Conservation (phyloP, 768 basidiomycete species). For the Fibroporia radiculosa region DNA sequence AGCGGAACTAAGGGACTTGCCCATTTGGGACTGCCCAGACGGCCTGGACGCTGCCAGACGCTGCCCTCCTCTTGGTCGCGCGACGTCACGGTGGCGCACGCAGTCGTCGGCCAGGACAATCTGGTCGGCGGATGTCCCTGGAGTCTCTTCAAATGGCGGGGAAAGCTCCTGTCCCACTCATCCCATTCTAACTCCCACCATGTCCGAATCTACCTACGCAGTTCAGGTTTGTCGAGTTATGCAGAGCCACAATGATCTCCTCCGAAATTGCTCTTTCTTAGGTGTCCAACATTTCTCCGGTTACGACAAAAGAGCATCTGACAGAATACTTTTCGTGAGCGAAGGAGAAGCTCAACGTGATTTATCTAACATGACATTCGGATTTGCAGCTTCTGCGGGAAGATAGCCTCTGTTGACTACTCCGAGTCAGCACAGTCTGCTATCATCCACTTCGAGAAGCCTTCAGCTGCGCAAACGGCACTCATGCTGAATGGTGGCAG, state of each 20-base stretch:
- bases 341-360: background rate
- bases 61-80: no score
- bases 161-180: no score
- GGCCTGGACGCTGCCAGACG: no score
- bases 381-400: constrained; percentile 73
- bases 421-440: constrained; percentile 44
- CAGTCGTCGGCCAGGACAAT: no score
- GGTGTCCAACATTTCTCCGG: constrained; percentile 66
- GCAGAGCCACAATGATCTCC: background rate
- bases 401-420: constrained; percentile 61
- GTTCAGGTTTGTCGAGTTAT: constrained; percentile 11
- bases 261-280: constrained; percentile 22
- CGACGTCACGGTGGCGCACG: no score
- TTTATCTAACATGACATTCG: constrained; percentile 1
- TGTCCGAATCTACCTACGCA: constrained; percentile 15
- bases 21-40: no score
- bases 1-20: no score
- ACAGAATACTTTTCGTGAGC: constrained; percentile 76
- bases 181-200: no score
- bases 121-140: no score
- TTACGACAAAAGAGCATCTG: constrained; percentile 61
- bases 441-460: constrained; percentile 78
- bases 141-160: no score
- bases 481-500: constrained; percentile 75
- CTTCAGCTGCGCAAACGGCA: constrained; percentile 78